Base-by-base conservation (phyloP, 139 green algal genomes). In the Limnomonas spitsbergensis region DNA sequence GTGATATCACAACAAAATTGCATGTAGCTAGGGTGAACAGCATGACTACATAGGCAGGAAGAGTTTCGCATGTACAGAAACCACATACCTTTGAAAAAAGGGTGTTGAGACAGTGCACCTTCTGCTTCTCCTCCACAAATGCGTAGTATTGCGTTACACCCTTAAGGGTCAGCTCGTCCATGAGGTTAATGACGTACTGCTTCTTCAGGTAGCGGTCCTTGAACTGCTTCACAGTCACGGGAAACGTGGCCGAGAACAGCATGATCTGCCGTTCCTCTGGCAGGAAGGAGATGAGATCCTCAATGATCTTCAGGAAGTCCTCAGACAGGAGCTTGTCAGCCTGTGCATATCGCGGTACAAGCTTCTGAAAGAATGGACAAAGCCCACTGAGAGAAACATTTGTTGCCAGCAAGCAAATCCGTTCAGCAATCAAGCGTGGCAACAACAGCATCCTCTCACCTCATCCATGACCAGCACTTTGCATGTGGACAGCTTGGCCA, bases 101-200 rank as follows among this genome's bases (percentile, higher is more conserved):
- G 0, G 95, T 98, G 90, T 98, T 95, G 32, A 96, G 81, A 84
- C 79, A 84, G 80, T 92, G 86, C 53, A 95, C 88, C 87, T 99
- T 99, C 86, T 99, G 96, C 79, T 88, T 91, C 88, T 99, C 96
- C 89, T 99, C 94, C 69, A 99, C 96, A 87, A 98, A 99, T 0
- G 96, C 96, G 80, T 99, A 99, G 85, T 95, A 98, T 90, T 98
- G 94, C 73, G 84, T 87, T n/a, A 92, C 73, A 74, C 96, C 96
- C 86, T 98, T 98, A 1, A 99, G 91, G 1, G 96, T 99, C 29
- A 99, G 92, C 90, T 99, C 95, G 69, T 99, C 96, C 96, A 99
- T 99, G 4, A 99, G 87, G 88, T 99, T 99, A 80, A 99, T 98
- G 78, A 99, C 93, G 85, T 99, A 98, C 0, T 96, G 96, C 88